A percentile compares a stretch with the other conserved stretches of the same genome.
These are phyloP conservation scores for Xylariomycetidae sp. DNA, from an alignment of 2,329 filamentous ascomycete genomes.

Conservation along the genomic window DNA sequence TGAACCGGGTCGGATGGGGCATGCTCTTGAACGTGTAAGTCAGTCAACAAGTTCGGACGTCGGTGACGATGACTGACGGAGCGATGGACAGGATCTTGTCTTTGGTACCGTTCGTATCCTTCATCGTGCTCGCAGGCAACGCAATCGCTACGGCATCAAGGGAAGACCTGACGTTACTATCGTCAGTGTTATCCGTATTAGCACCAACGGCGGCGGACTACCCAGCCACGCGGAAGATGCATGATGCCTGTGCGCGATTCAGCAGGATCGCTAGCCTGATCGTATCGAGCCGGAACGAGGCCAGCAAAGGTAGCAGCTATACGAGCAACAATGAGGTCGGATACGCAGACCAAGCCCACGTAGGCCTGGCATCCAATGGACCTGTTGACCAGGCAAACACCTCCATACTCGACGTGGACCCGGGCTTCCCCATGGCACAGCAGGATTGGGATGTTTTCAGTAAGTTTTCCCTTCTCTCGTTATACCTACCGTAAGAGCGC, in stretches of 20 bases:
- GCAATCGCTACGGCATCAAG: conserved; percentile 20
- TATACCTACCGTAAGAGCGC: too few species aligned
- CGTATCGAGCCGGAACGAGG: conserved; percentile 12
- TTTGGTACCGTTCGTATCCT: conserved; percentile 20
- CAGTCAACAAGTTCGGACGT: neutral
- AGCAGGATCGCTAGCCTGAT: conserved; percentile 14
- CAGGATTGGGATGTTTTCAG: conserved; percentile 23
- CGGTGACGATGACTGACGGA: conserved; percentile 1
- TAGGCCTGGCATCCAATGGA: too few species aligned
- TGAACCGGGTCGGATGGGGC: conserved; percentile 6
- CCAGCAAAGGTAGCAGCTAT: conserved; percentile 2
- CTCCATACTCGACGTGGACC: too few species aligned
- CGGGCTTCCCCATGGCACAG: conserved; percentile 19
- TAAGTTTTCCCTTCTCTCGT: too few species aligned
- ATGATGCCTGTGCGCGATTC: conserved; percentile 21
- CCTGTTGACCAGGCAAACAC: too few species aligned
- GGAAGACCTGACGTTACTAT: conserved; percentile 15
- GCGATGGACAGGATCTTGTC: conserved; percentile 12
- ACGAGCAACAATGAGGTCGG: too few species aligned
- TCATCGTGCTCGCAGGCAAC: conserved; percentile 22
- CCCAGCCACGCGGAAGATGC: conserved; percentile 13
- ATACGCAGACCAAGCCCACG: too few species aligned
- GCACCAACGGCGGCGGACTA: conserved; percentile 8
- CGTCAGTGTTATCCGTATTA: conserved; percentile 12
- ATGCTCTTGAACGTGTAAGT: conserved; percentile 19